Evolutionary conservation across 805 yeast genomes (phyloP), one percentile per base, ranked within the genome.

Genomic region (Sugiyamaella smithiae): DNA sequence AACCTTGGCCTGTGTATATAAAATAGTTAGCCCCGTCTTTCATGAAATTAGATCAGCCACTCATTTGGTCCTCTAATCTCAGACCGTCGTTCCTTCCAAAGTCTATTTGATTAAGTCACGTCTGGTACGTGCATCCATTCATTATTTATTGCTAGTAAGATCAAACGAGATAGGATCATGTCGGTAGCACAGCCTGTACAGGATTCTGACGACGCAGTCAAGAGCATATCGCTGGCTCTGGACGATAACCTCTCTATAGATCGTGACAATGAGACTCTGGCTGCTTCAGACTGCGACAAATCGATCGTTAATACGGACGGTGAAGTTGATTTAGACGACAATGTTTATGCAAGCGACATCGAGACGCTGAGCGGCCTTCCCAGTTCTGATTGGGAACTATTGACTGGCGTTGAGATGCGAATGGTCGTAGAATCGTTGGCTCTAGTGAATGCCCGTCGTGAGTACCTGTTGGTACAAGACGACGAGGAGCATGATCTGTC

Each of bases 341-440:
- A 29, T 29, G 33, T n/a, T 29, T n/a, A 29, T 29, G 33, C 6
- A 3, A 16, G 8, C 7, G 33, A 4, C 33, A n/a, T 29, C 33
- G 33, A n/a, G 33, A 29, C 33, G 33, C 33, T n/a, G 8, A 4
- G 4, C 33, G 3, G 33, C 33, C 33, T 29, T 4, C 3, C 7
- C 33, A 7, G 14, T 4, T 9, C 31, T 23, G 45, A 52, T 45
- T 54, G 56, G 58, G 46, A 53, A 20, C 26, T 40, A n/a, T 41
- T 55, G 14, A 36, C 43, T 6, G 45, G 20, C 9, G 42, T 56
- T 29, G 59, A 56, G 41, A 45, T 32, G 26, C 47, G 56, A 11
- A 50, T 56, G 52, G 55, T 48, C n/a, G 43, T 33, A 40, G 45
- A 46, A 11, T 33, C 43, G 25, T 37, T 48, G 32, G 53, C 29